Conservation (phyloP, 2,329 filamentous ascomycete species). For the Mariannaea sp. region DNA sequence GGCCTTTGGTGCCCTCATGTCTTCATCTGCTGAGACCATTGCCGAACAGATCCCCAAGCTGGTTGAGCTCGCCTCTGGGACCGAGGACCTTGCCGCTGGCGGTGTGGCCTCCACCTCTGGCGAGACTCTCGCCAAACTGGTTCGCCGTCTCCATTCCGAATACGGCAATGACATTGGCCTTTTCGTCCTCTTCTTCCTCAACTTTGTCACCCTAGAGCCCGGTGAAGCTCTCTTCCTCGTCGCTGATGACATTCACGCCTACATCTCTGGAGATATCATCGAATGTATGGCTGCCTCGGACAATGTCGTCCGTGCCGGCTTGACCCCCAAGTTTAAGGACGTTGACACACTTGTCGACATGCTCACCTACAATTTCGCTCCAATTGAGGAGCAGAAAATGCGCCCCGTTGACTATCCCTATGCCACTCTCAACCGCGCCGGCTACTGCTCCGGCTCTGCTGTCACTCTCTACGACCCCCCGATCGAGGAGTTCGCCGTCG, state of each 20-base stretch:
- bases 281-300: constrained; percentile 99
- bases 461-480: constrained; percentile 87
- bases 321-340: constrained; percentile 99
- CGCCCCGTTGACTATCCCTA: constrained; percentile 83
- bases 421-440: constrained; percentile 77
- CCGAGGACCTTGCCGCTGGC: constrained; percentile 73
- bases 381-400: constrained; percentile 96
- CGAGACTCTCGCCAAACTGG: constrained; percentile 74
- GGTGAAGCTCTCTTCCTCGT: constrained; percentile 96
- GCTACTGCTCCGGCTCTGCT: constrained; percentile 77
- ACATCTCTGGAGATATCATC: constrained; percentile 90
- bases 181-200: constrained; percentile 96
- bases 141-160: constrained; percentile 76
- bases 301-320: constrained; percentile 95
- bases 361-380: constrained; percentile 94
- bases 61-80: constrained; percentile 71
- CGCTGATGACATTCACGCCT: constrained; percentile 97
- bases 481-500: constrained; percentile 93
- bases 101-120: constrained; percentile 71
- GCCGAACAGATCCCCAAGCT: constrained; percentile 66
- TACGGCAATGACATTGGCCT: constrained; percentile 91
- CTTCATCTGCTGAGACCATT: constrained; percentile 65
- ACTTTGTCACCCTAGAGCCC: constrained; percentile 84
- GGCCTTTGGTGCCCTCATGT: constrained; percentile 81
- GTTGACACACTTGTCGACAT: constrained; percentile 85